A percentile compares a stretch with the other conserved stretches of the same genome.
These are phyloP conservation scores for Globisporangium megalacanthum DNA, from an alignment of 352 stramenopile species.

Conservation along the genomic window DNA sequence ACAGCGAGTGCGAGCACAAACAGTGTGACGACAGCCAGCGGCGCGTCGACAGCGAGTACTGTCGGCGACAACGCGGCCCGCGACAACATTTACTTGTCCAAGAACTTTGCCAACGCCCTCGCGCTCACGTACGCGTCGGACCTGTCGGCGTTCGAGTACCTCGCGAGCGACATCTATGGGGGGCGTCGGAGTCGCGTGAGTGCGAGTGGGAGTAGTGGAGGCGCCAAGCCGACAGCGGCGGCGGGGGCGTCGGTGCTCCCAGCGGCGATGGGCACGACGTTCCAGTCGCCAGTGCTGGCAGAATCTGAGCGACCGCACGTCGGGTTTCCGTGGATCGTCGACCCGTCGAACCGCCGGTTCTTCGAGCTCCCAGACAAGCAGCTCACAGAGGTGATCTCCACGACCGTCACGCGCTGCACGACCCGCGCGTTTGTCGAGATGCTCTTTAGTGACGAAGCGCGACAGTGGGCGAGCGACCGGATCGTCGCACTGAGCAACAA, in stretches of 20 bases:
- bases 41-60: conserved; percentile 6
- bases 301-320: conserved; percentile 24
- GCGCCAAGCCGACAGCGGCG: neutral
- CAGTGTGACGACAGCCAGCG: neutral
- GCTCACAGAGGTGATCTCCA: conserved; percentile 48
- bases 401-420: conserved; percentile 31
- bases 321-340: conserved; percentile 47
- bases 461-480: conserved; percentile 18
- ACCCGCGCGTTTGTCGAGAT: conserved; percentile 43
- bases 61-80: conserved; percentile 12
- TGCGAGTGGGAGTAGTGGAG: neutral
- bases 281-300: conserved; percentile 38
- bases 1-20: conserved; percentile 1
- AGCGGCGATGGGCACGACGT: conserved; percentile 22
- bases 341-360: conserved; percentile 27
- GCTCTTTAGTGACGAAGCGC: conserved; percentile 27
- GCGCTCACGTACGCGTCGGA: conserved; percentile 66
- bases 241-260: neutral
- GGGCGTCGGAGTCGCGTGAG: neutral
- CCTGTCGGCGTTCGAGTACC: conserved; percentile 38
- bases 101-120: conserved; percentile 64
- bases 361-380: conserved; percentile 38
- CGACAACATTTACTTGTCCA: conserved; percentile 53
- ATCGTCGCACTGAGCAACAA: neutral
- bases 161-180: conserved; percentile 2